Percentiles rank a stretch among this genome's conserved stretches.
These are phyloP conservation scores for Acanthamoeba healyi DNA, from an alignment of 208 protist species.

Conservation along the genomic window DNA sequence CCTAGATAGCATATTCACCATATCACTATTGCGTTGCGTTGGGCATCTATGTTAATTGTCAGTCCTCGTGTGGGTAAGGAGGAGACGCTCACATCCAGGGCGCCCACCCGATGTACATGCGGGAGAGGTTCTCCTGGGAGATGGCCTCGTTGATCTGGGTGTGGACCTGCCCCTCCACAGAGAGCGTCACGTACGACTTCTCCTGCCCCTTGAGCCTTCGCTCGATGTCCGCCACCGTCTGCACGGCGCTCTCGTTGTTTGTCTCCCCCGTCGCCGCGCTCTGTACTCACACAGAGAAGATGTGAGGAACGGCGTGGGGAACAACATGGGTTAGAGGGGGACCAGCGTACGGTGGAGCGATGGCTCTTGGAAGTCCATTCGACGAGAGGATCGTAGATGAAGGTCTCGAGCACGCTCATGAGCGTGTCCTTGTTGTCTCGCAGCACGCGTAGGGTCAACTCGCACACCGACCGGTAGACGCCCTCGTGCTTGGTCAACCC, in stretches of 20 bases:
- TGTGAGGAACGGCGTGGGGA: no score
- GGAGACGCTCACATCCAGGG: conserved; percentile 74
- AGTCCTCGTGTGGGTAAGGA: no score
- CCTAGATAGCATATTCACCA: no score
- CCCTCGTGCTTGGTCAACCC: conserved; percentile 95
- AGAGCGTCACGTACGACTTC: conserved; percentile 71
- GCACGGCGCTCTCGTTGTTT: conserved; percentile 75
- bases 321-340: no score
- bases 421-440: conserved; percentile 82
- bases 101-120: conserved; percentile 86
- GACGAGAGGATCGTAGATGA: conserved; percentile 92
- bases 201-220: conserved; percentile 78
- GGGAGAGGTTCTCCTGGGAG: conserved; percentile 76
- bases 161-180: conserved; percentile 87
- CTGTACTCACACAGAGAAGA: no score
- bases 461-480: conserved; percentile 93
- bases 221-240: conserved; percentile 82
- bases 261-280: neutral
- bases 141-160: conserved; percentile 85
- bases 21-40: no score
- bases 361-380: conserved; percentile 61
- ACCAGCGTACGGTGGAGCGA: neutral
- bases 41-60: no score
- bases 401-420: conserved; percentile 88
- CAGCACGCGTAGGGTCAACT: conserved; percentile 93